Evolutionary conservation across 1,284 basidiomycete genomes (phyloP), one percentile per base, ranked within the genome.

Genomic region (Apiotrichum veenhuisii): DNA sequence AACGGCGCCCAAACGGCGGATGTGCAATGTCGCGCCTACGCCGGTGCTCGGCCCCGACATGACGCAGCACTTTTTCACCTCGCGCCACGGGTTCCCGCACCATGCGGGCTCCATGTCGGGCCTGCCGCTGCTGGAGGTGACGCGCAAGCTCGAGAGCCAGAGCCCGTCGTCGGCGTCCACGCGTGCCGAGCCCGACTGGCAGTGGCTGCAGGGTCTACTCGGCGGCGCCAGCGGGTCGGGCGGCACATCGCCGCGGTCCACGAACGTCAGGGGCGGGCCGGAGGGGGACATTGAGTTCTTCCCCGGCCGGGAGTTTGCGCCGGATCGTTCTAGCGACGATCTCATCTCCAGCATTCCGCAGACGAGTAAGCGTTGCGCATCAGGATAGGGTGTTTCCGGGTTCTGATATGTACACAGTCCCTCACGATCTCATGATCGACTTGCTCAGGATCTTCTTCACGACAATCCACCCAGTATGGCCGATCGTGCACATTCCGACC

Each of bases 91-190:
- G 8, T 26, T 41, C 3, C 45, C 54, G 2, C 58, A 59, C 30
- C 54, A 59, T 37, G 58, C 62, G 3, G 62, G 62, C 5, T 63
- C 58, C 0, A 58, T 58, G 1, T 58, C 58, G 1, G 62, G 62
- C 2, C 20, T 63, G 20, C 62, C 62, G 8, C 44, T 63, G 18
- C 44, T 63, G 62, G 49, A 50, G 23, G n/a, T 37, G n/a, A 50
- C 49, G 1, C 37, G 49, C 11, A 22, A 33, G 25, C 25, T 50
- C 22, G 49, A 37, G 11, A 50, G 15, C 1, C 26, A 30, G 3
- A 23, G 14, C n/a, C 15, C 36, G 1, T 14, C 17, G 22, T 10
- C 36, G 3, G 23, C 17, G 9, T 26, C 11, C 3, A 41, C 40
- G 38, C 22, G 41, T 17, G 22, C 36, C 1, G 54, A 59, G 22